Percentiles rank a stretch among this genome's conserved stretches.
phyloP scores from a whole-genome alignment of 106 monocot species.

The Dendrobium huoshanense region DNA sequence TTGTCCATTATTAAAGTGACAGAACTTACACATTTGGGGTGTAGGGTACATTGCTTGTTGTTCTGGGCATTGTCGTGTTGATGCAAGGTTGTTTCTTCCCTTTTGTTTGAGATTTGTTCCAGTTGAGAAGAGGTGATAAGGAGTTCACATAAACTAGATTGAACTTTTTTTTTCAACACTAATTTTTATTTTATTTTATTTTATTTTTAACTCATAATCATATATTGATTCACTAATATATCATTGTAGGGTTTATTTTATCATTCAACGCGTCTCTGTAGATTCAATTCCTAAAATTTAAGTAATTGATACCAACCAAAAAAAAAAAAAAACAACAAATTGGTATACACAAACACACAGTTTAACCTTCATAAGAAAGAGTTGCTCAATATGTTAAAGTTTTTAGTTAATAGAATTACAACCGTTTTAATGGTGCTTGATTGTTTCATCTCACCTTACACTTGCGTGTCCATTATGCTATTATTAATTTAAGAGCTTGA shows the following conservation, averaged over 20 bases:
- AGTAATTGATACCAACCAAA: too few species aligned
- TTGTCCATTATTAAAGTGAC: too few species aligned
- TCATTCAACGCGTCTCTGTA: neutral
- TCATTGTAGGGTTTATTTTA: neutral
- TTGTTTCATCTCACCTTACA: neutral
- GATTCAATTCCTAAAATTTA: neutral
- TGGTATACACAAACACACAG: too few species aligned
- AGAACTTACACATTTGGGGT: neutral
- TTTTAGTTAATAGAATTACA: neutral
- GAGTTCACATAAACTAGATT: too few species aligned
- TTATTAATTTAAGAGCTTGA: neutral
- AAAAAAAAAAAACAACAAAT: too few species aligned
- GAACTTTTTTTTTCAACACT: too few species aligned
- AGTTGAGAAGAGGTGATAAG: too few species aligned
- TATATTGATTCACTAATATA: too few species aligned
- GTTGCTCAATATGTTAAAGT: neutral
- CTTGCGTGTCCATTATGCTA: neutral
- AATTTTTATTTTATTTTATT: too few species aligned
- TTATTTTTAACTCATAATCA: too few species aligned
- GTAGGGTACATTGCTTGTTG: neutral
- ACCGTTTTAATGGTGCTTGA: neutral
- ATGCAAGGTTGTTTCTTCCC: neutral
- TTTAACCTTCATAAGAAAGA: neutral
- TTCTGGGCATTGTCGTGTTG: neutral
- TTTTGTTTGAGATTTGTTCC: too few species aligned